phyloP scores from a whole-genome alignment of 208 protist species.

The Acanthamoeba healyi region DNA sequence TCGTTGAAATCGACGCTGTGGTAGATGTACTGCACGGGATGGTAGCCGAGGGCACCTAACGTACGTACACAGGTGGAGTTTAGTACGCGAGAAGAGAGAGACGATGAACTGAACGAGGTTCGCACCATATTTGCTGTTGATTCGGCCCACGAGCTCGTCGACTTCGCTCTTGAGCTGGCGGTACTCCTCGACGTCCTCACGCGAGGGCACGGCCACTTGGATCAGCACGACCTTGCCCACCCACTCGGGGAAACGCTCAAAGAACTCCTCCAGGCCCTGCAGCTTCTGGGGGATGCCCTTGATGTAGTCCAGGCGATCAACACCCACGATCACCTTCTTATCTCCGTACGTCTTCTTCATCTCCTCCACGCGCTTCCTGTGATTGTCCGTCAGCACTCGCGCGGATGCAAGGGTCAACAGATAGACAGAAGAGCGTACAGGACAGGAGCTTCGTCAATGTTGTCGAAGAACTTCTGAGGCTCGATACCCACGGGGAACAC shows the following conservation, averaged over 20 bases:
- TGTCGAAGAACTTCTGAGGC: constrained; percentile 82
- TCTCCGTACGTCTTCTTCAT: constrained; percentile 85
- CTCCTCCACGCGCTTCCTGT: constrained; percentile 77
- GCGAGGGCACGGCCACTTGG: constrained; percentile 91
- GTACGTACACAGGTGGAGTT: constrained; percentile 71
- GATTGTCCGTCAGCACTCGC: no score
- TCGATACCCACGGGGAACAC: constrained; percentile 89
- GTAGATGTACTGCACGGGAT: constrained; percentile 88
- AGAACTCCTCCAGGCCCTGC: constrained; percentile 85
- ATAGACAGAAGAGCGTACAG: no score
- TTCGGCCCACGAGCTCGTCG: constrained; percentile 89
- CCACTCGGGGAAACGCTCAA: constrained; percentile 86
- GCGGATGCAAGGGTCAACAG: no score
- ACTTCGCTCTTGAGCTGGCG: constrained; percentile 86
- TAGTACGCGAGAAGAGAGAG: constrained; percentile 89
- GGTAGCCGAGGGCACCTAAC: constrained; percentile 75
- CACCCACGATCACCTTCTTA: constrained; percentile 89
- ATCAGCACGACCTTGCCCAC: constrained; percentile 87
- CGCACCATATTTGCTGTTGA: constrained; percentile 91
- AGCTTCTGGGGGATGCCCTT: constrained; percentile 92
- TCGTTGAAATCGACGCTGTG: constrained; percentile 84
- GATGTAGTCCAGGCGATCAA: constrained; percentile 93
- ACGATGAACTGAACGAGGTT: constrained; percentile 86
- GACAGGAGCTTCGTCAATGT: constrained; percentile 75
- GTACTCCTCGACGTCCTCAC: constrained; percentile 91